phyloP scores from a whole-genome alignment of 164 flowering plant genomes.

The Aristolochia fimbriata region DNA sequence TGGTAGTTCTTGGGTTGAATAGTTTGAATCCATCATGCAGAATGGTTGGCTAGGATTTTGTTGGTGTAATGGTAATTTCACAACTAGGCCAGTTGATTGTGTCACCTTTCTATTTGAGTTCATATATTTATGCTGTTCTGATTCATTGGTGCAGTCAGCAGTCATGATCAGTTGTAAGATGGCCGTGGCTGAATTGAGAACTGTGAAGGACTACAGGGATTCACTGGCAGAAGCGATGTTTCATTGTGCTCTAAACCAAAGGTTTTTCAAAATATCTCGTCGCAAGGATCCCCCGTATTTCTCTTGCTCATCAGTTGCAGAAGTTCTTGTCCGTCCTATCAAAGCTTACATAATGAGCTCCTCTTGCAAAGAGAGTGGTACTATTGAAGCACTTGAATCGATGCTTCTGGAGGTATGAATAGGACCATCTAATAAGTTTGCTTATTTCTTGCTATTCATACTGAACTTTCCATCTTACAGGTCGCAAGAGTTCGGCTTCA shows the following conservation, averaged over 20 bases:
- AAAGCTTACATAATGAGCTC: slow-evolving; percentile 81
- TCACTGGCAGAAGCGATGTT: slow-evolving; percentile 83
- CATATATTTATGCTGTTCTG: slow-evolving; percentile 2
- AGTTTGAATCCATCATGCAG: too few species aligned
- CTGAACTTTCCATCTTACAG: slow-evolving; percentile 22
- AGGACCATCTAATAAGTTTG: slow-evolving; percentile 1
- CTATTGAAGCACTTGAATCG: slow-evolving; percentile 71
- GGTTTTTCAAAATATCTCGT: slow-evolving; percentile 79
- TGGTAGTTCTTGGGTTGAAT: too few species aligned
- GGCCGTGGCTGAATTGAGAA: slow-evolving; percentile 61
- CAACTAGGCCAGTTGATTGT: too few species aligned
- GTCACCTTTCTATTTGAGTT: too few species aligned
- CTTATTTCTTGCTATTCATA: neutral
- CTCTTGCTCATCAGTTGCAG: slow-evolving; percentile 78
- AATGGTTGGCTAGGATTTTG: too few species aligned
- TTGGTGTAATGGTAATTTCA: too few species aligned
- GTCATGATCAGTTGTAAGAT: slow-evolving; percentile 92
- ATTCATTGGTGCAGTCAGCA: slow-evolving; percentile 54
- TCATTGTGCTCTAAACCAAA: slow-evolving; percentile 79
- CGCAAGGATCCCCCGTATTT: slow-evolving; percentile 83
- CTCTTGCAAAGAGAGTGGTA: slow-evolving; percentile 83
- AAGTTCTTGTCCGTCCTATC: slow-evolving; percentile 61
- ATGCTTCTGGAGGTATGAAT: slow-evolving; percentile 71
- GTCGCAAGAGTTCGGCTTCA: slow-evolving; percentile 74
- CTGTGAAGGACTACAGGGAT: slow-evolving; percentile 74